These are phyloP conservation scores for Avena atlantica DNA, from an alignment of 176 grass and related monocot genomes.

Conservation along the genomic window DNA sequence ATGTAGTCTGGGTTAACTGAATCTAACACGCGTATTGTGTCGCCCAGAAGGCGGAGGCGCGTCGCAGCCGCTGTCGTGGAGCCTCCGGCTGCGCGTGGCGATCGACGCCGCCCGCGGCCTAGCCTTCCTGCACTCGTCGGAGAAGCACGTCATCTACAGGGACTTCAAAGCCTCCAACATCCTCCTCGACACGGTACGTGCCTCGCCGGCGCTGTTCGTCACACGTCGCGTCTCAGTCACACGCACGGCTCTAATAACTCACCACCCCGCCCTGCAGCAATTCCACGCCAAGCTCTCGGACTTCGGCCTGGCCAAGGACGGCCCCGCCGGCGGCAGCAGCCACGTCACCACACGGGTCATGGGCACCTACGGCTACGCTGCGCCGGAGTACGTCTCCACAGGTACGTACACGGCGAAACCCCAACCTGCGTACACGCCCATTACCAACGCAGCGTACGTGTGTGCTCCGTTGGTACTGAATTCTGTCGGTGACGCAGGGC, in stretches of 20 bases:
- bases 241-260: neutral
- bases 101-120: slow-evolving; percentile 63
- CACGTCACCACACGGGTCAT: slow-evolving; percentile 84
- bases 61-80: slow-evolving; percentile 66
- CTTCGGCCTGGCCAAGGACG: slow-evolving; percentile 62
- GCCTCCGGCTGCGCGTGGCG: slow-evolving; percentile 61
- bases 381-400: slow-evolving; percentile 85
- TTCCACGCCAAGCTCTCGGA: slow-evolving; percentile 72
- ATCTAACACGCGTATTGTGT: neutral
- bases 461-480: no score
- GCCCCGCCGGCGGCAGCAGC: slow-evolving; percentile 51
- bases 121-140: slow-evolving; percentile 70
- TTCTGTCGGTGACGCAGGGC: neutral
- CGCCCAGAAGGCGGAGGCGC: slow-evolving; percentile 46
- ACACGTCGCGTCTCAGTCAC: no score
- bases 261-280: neutral
- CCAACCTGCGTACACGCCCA: no score
- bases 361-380: slow-evolving; percentile 90
- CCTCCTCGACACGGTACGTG: slow-evolving; percentile 68
- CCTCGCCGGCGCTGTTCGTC: no score
- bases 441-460: no score
- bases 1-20: neutral
- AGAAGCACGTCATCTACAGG: slow-evolving; percentile 83
- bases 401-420: slow-evolving; percentile 1
- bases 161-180: slow-evolving; percentile 86